Evolutionary conservation across 2,329 filamentous ascomycete genomes (phyloP), one percentile per base, ranked within the genome.

Genomic region (Chaetomium globosum): DNA sequence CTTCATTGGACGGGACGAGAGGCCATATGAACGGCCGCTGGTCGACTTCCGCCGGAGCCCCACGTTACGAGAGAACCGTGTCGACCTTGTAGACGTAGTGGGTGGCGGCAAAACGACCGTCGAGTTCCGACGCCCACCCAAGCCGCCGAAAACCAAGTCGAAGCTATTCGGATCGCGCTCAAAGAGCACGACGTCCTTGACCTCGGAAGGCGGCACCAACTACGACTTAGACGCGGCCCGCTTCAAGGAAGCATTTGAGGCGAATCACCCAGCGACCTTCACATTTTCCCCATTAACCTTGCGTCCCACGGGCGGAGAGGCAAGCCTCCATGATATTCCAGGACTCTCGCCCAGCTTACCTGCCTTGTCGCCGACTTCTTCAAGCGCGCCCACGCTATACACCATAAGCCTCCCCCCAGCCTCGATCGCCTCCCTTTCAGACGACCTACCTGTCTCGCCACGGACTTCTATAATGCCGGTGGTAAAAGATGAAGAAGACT

Each of bases 391-490:
- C 8, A 57, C 54, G 8, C 6, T 57, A 10, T 43, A 36, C 8
- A 57, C 54, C 4, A 21, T 57, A 12, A 57, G 54, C 36, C 16
- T 57, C 21, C 33, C 54, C 9, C 43, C 54, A 1, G 54, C 54
- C 54, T 28, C 33, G 12, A 19, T 43, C 33, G 26, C 33, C 2
- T 43, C 43, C 13, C 12, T 43, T 21, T 10, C 21, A 4, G 54
- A 57, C 16, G 33, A 43, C 54, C 7, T 16, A n/a, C 33, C 21
- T 7, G 16, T 39, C 28, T 57, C 54, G 1, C 54, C 76, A 7
- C 28, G 51, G 12, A 53, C 28, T 13, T 30, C 28, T 3, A 4
- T 53, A 3, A 43, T 43, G 39, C 39, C 39, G 5, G 13, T 13
- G 10, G 21, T 23, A 13, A 55, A 55, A 30, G 53, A 55, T 10